These are phyloP conservation scores for Citrullus mucosospermus DNA, from an alignment of 306 rosid species.

Conservation along the genomic window DNA sequence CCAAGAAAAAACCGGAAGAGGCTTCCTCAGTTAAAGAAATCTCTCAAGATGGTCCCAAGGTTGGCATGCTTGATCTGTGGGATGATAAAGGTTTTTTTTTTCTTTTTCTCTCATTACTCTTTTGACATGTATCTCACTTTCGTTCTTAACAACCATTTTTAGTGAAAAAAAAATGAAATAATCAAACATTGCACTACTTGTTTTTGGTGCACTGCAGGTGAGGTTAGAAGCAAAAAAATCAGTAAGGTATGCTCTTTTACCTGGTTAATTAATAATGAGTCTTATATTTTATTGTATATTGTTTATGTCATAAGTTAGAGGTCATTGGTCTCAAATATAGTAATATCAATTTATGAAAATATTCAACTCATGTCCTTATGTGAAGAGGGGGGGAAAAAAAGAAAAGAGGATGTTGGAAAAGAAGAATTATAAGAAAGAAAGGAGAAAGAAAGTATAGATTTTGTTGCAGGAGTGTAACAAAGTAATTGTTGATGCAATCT, in stretches of 20 bases:
- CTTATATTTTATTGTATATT: not conserved
- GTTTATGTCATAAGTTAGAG: not conserved
- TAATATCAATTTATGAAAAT: not conserved
- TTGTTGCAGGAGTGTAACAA: not conserved
- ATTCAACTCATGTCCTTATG: not conserved
- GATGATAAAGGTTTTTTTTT: constrained; percentile 37
- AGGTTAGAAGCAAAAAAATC: constrained; percentile 20
- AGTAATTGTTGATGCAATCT: not conserved
- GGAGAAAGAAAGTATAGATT: not conserved
- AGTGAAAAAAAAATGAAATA: not conserved
- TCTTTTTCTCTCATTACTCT: not conserved
- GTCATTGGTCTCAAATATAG: not conserved
- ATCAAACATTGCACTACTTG: not conserved
- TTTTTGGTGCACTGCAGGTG: constrained; percentile 26
- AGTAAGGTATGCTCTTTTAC: constrained; percentile 42
- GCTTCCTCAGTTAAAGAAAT: constrained; percentile 13
- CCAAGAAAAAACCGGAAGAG: constrained; percentile 28
- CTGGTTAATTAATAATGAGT: not conserved
- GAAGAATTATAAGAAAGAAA: not conserved
- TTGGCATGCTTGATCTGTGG: constrained; percentile 53
- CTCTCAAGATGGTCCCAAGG: constrained; percentile 35
- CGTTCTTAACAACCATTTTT: constrained; percentile 3
- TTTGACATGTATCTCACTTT: not conserved
- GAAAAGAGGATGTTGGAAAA: not conserved
- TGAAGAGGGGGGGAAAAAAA: not conserved